These are phyloP conservation scores for Trichoderma semiorbis DNA, from an alignment of 2,329 filamentous ascomycete genomes.

Conservation along the genomic window DNA sequence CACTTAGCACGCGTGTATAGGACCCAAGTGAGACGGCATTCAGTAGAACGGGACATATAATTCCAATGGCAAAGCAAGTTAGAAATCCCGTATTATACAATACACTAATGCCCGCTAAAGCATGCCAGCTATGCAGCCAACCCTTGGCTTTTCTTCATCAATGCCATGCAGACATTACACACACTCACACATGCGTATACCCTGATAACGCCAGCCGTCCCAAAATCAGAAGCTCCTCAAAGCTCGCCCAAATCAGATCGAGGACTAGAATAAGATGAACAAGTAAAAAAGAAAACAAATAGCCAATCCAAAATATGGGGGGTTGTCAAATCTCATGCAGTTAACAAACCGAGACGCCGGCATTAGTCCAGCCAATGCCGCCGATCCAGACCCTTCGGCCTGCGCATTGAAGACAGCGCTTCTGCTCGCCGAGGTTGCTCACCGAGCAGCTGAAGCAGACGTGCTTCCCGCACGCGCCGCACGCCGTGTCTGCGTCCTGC, in stretches of 20 bases:
- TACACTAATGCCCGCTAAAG: neutral
- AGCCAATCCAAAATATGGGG: neutral
- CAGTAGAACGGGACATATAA: neutral
- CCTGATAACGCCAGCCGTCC: neutral
- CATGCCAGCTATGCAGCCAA: conserved; percentile 7
- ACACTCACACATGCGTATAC: neutral
- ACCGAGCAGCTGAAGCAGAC: conserved; percentile 60
- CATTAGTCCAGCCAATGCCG: conserved; percentile 22
- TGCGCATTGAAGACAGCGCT: conserved; percentile 52
- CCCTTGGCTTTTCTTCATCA: neutral
- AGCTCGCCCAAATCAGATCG: neutral
- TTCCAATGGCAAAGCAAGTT: neutral
- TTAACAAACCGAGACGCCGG: conserved; percentile 26
- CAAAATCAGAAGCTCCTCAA: neutral
- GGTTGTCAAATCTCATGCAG: neutral
- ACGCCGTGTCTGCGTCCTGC: conserved; percentile 33
- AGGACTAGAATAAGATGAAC: neutral
- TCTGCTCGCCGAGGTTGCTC: conserved; percentile 53
- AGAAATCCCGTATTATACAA: neutral
- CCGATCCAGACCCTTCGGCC: conserved; percentile 31
- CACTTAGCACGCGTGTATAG: neutral
- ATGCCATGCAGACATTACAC: neutral
- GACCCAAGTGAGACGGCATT: neutral
- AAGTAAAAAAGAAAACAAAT: neutral
- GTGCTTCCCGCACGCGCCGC: conserved; percentile 50